phyloP scores from a whole-genome alignment of 371 early-diverging fungal species.

The Zancudomyces culisetae region DNA sequence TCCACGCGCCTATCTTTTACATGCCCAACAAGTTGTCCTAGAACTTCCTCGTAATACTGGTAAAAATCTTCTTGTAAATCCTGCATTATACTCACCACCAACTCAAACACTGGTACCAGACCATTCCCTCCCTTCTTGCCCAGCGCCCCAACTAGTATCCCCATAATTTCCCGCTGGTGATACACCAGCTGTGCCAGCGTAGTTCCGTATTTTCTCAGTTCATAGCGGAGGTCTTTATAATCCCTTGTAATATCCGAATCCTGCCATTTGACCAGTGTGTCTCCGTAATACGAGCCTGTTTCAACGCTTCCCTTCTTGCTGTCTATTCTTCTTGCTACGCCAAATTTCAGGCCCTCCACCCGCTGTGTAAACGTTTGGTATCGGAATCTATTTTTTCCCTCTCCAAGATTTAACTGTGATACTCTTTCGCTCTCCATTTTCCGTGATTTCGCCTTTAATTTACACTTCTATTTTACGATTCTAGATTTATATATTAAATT shows the following conservation, averaged over 20 bases:
- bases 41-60: conserved; percentile 46
- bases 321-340: conserved; percentile 33
- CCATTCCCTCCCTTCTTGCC: conserved; percentile 32
- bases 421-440: conserved; percentile 6
- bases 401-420: conserved; percentile 40
- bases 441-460: neutral
- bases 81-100: conserved; percentile 59
- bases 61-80: conserved; percentile 84
- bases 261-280: conserved; percentile 51
- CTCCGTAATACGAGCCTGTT: conserved; percentile 63
- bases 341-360: conserved; percentile 57
- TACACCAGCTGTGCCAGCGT: conserved; percentile 70
- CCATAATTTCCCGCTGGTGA: conserved; percentile 62
- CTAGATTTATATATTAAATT: too few relatives aligned
- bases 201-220: conserved; percentile 39
- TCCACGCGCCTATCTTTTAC: conserved; percentile 43
- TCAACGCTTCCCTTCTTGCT: conserved; percentile 5
- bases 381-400: conserved; percentile 51
- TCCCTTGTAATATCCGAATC: conserved; percentile 73
- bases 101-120: conserved; percentile 54
- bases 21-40: conserved; percentile 37
- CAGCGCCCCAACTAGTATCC: conserved; percentile 36
- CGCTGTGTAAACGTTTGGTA: conserved; percentile 64
- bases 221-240: conserved; percentile 44
- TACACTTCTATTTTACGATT: neutral